Base-by-base conservation (phyloP, 345 rosid genomes). In the Bretschneidera sinensis region DNA sequence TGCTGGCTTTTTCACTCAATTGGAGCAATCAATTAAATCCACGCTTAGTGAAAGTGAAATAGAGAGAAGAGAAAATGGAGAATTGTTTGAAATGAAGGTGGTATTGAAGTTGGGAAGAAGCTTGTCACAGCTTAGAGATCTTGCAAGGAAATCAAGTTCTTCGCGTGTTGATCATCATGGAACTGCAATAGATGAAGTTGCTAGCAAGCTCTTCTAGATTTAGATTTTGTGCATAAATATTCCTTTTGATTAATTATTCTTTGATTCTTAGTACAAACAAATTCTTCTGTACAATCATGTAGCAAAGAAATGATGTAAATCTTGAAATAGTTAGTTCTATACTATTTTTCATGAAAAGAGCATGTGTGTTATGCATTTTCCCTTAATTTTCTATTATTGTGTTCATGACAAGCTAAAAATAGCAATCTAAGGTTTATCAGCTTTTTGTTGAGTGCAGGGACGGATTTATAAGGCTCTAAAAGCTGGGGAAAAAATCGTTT, bases 81-180 rank as follows among this genome's bases (percentile, higher is more conserved):
- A 73, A 49, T 62, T 70, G 24, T 73, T 67, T 31, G 68, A 73
- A 65, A 50, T 73, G 5, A 73, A 71, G 51, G 61, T 70, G 19
- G 75, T 78, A 23, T 56, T 70, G 63, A 57, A 73, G 63, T 25
- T 77, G 47, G 73, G 78, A n/a, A 70, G 76, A 65, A 73, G 76
- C 64, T 53, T 77, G 34, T 63, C 78, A 0, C 65, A 73, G 25
- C 60, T 73, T 34, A 69, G 55, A 77, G 73, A 58, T 59, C 69
- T 72, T 1, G 71, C 77, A 0, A 45, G 57, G 17, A 73, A 43
- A 68, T 73, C 77, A n/a, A n/a, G n/a, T 14, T 55, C 33, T 15
- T 68, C 74, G 47, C 74, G 57, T 21, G 22, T 68, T 17, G 45
- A 39, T n/a, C n/a, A n/a, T n/a, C 33, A 63, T 39, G 66, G 54